A percentile compares a stretch with the other conserved stretches of the same genome.
Evolutionary conservation across 805 yeast species (phyloP).

Genomic region (Brettanomyces sp.): DNA sequence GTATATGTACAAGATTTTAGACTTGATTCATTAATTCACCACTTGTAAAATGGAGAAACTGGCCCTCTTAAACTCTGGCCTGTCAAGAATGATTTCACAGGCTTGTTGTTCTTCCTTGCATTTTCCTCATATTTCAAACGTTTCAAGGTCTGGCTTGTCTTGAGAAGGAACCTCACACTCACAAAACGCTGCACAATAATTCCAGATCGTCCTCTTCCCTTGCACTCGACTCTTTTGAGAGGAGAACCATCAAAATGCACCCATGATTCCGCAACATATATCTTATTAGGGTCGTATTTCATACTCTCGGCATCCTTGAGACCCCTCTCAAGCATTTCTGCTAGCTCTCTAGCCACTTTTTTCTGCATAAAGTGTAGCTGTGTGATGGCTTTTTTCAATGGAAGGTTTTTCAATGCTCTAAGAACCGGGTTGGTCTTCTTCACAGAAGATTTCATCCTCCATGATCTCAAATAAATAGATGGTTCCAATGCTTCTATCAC

Average conservation of each 20-base stretch:
- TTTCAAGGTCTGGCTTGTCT: constrained; percentile 51
- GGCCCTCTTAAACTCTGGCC: constrained; percentile 39
- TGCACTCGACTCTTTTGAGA: constrained; percentile 63
- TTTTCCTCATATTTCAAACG: constrained; percentile 53
- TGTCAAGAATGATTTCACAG: constrained; percentile 33
- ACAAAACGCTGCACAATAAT: constrained; percentile 65
- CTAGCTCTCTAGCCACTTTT: constrained; percentile 71
- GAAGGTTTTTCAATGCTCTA: constrained; percentile 64
- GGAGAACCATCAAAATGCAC: constrained; percentile 80
- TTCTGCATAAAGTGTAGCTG: constrained; percentile 85
- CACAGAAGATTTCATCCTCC: constrained; percentile 76
- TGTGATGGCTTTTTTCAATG: constrained; percentile 72
- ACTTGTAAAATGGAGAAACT: constrained; percentile 43
- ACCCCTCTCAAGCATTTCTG: constrained; percentile 64
- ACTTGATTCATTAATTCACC: constrained; percentile 27
- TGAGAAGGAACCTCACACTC: constrained; percentile 72
- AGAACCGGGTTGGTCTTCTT: constrained; percentile 79
- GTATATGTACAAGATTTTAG: constrained; percentile 3
- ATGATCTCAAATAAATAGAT: constrained; percentile 70
- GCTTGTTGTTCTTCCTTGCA: constrained; percentile 36
- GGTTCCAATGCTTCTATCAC: constrained; percentile 84
- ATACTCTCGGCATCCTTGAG: constrained; percentile 55
- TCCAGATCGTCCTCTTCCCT: constrained; percentile 89
- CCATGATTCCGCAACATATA: constrained; percentile 80
- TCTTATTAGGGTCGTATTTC: constrained; percentile 47